phyloP scores from a whole-genome alignment of 768 basidiomycete species.

The Boletus fagicola region DNA sequence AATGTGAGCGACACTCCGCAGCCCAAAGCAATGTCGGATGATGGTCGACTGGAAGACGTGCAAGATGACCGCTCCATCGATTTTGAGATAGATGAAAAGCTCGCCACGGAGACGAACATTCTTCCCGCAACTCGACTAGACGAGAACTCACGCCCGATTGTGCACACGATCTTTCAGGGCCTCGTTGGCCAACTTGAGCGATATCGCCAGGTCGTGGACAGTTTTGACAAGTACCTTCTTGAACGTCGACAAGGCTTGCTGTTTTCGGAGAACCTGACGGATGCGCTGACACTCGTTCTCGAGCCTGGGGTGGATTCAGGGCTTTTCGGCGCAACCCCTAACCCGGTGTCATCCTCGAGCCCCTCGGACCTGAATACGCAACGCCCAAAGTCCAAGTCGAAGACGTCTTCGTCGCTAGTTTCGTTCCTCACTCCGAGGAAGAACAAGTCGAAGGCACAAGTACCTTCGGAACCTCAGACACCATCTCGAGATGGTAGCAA shows the following conservation, averaged over 20 bases:
- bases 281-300: conserved; percentile 75
- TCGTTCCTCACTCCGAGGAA: conserved; percentile 81
- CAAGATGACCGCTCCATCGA: conserved; percentile 84
- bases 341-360: conserved; percentile 27
- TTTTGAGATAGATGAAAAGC: conserved; percentile 63
- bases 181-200: conserved; percentile 79
- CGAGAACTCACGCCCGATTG: conserved; percentile 69
- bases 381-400: conserved; percentile 49
- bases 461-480: conserved; percentile 43
- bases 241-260: conserved; percentile 87
- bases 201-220: conserved; percentile 69
- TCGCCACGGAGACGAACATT: conserved; percentile 53
- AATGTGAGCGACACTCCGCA: conserved; percentile 41
- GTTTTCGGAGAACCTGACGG: conserved; percentile 89
- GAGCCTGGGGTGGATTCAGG: conserved; percentile 55
- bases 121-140: conserved; percentile 70
- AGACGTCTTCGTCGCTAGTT: conserved; percentile 62
- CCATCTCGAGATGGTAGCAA: conserved; percentile 43
- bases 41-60: conserved; percentile 40
- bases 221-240: conserved; percentile 80
- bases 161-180: conserved; percentile 78
- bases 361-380: conserved; percentile 34
- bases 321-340: conserved; percentile 14
- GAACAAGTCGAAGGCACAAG: conserved; percentile 42
- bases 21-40: conserved; percentile 7